Base-by-base conservation (phyloP, 2,329 filamentous ascomycete species). In the Aspergillus sp. region DNA sequence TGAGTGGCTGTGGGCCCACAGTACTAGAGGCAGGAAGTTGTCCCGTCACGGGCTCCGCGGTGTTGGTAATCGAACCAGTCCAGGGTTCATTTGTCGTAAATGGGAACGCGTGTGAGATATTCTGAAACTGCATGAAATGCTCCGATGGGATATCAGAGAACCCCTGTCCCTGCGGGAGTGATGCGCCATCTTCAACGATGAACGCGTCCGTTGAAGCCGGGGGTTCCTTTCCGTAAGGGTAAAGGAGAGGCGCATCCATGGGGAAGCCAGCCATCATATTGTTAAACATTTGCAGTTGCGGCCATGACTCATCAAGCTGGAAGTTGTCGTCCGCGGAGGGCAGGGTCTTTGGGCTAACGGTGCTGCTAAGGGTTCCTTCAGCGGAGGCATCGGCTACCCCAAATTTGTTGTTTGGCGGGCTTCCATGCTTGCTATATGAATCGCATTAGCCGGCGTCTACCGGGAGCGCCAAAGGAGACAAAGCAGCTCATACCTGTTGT, bases 321-420 rank as follows among this genome's bases (percentile, higher is more conserved):
- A 71, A 73, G 59, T 73, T 72, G 52, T 75, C 73, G 56, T 76
- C 73, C 50, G 70, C 63, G 17, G 73, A 73, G 21, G 72, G 71
- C 24, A 75, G 60, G 4, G 73, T 75, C 50, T 66, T 65, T 35
- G 73, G 73, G 59, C 73, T 75, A 49, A 76, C 66, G 6, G 73
- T 74, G 48, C 70, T 69, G 50, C 72, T 73, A 45, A 66, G 64
- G 21, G 68, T 71, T 8, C 70, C 69, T 48, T 73, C 69, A 48
- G 66, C 56, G 8, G 62, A 44, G 46, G 62, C 68, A 58, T 73
- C 72, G 19, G 65, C 37, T 51, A 71, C 62, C 61, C 65, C 68
- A 50, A 72, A 68, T 37, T 70, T 71, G 9, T 70, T 71, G 12
- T 74, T 72, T 27, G 65, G 65, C 12, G 71, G 68, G 33, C 67